Evolutionary conservation across 768 basidiomycete genomes (phyloP).

Genomic region (Mycena venus): DNA sequence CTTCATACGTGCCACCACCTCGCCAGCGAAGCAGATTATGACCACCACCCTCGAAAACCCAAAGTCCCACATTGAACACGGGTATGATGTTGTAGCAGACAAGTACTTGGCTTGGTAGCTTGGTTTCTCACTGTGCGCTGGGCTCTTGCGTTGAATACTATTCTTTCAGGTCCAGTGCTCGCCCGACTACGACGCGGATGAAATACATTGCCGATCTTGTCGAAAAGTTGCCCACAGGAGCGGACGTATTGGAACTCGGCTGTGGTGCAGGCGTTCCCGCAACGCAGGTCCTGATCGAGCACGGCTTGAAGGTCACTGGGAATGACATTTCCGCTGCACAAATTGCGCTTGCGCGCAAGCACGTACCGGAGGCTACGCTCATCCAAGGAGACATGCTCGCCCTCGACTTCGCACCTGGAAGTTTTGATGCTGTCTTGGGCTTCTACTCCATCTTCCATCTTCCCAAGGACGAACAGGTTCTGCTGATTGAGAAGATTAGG

Average conservation of each 20-base stretch:
- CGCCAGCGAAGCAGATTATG: too few relatives aligned
- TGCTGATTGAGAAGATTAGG: slow-evolving; percentile 42
- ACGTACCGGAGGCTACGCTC: slow-evolving; percentile 39
- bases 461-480: slow-evolving; percentile 42
- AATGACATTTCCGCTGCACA: slow-evolving; percentile 46
- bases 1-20: too few relatives aligned
- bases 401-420: slow-evolving; percentile 27
- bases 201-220: slow-evolving; percentile 37
- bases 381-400: slow-evolving; percentile 45
- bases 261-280: slow-evolving; percentile 46
- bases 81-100: slow-evolving; percentile 20
- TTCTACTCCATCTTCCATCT: slow-evolving; percentile 48
- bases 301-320: slow-evolving; percentile 40
- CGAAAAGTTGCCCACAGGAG: slow-evolving; percentile 31
- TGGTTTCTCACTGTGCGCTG: too few relatives aligned
- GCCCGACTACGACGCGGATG: slow-evolving; percentile 35
- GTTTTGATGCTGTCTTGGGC: slow-evolving; percentile 42
- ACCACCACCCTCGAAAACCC: slow-evolving; percentile 26
- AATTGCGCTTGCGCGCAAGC: slow-evolving; percentile 39
- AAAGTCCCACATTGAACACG: slow-evolving; percentile 17
- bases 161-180: slow-evolving; percentile 31
- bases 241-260: slow-evolving; percentile 43
- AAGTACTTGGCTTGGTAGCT: slow-evolving; percentile 21
- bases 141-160: not conserved
- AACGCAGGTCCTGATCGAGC: slow-evolving; percentile 38